Base-by-base conservation (phyloP, 441 rosid species). In the Bruguiera hainesii region DNA sequence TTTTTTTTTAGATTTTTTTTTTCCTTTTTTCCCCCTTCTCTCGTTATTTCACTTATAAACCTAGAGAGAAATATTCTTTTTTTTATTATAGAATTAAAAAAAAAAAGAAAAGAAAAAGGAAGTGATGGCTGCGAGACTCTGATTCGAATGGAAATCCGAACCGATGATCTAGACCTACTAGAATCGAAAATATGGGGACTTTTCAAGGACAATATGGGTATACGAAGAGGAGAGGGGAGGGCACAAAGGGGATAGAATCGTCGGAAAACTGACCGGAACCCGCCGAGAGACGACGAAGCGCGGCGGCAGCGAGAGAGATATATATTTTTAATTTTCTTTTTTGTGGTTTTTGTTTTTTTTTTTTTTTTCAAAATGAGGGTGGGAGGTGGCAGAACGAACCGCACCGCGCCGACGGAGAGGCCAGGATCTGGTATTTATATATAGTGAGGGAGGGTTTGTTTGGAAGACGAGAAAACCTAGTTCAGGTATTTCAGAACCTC, bases 331-430 rank as follows among this genome's bases (percentile, higher is more conserved):
- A 23, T 23, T 23, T 23, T 23, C 21, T 75, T 73, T 76, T 67
- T 4, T 42, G 48, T 26, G 26, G 26, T 26, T 26, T 26, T 26
- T 26, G 1, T 66, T 77, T 78, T 80, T 79, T 70, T 31, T 49
- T 57, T 42, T 15, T 21, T 9, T 20, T n/a, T 52, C 0, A 1
- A 13, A 53, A 53, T 0, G 16, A 53, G 20, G 30, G 75, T 63
- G 52, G 77, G 83, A 78, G 74, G 83, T 42, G 83, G 84, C 84
- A 79, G 90, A 72, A 56, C 50, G 18, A 75, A 23, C 86, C 80
- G 90, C 86, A 71, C 86, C 84, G 90, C 90, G 68, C 79, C 78
- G 66, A 60, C 37, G 5, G 3, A 19, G 51, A 0, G 0, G 66
- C 37, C 58, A 82, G 9, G 80, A 52, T 48, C 3, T 6, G 71